Evolutionary conservation across 495 filamentous ascomycete genomes (phyloP), one percentile per base, ranked within the genome.

Genomic region (Gamarada debralockiae): DNA sequence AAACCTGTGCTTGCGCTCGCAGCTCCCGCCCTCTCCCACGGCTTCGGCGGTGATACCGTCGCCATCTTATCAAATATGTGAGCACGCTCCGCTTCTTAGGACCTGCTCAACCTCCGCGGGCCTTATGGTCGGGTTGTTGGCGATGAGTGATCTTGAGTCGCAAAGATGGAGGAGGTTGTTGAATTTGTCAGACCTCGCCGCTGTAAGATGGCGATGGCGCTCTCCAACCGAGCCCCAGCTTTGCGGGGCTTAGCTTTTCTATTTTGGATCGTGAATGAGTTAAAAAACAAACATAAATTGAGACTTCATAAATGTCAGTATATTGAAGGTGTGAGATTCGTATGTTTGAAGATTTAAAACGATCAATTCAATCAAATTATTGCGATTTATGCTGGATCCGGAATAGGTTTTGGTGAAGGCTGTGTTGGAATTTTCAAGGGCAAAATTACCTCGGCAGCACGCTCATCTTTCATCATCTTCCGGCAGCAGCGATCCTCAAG

Each of bases 1-100:
- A 67, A 43, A 83, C 74, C 69, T 59, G 67, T 67, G 73, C 77
- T 68, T 60, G 80, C 71, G 53, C 77, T 66, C 47, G 72, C 67
- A 41, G 81, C 80, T 67, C 89, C 86, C 51, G 81, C 78, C 67
- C 83, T 81, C 72, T 97, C 92, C 92, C 92, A 97, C 17, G 92
- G 92, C 72, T 97, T 97, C 31, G 92, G 92, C 60, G 92, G 92
- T 71, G 92, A 92, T 48, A 52, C 50, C 13, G 51, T 52, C 14
- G 60, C 41, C 60, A 63, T 63, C 9, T 17, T 48, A 14, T 20
- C 5, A 29, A n/a, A 22, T n/a, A 21, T 18, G 31, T 36, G 29
- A 15, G 24, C 13, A 25, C 10, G 9, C 43, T 46, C 43, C 24
- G 17, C 43, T n/a, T 33, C 44, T 31, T 34, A 3, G 21, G 22